These are phyloP conservation scores for Monilinia polystroma DNA, from an alignment of 2,329 filamentous ascomycete genomes.

Conservation along the genomic window DNA sequence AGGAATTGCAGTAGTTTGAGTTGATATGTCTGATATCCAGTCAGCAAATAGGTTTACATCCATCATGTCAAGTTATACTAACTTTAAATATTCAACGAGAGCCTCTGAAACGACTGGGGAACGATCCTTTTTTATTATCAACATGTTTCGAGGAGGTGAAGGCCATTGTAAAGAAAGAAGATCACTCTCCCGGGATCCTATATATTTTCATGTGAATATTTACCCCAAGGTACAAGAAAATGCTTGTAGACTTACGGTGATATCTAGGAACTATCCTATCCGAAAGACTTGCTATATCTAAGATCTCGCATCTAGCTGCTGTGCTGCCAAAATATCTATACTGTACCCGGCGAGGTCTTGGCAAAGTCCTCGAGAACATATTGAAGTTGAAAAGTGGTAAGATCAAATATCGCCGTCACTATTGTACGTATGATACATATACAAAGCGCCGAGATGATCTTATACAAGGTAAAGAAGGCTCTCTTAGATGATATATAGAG, in stretches of 20 bases:
- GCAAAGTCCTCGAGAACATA: constrained; percentile 30
- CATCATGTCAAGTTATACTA: background rate
- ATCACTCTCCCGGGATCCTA: constrained; percentile 57
- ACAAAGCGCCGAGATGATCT: constrained; percentile 6
- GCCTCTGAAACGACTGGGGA: constrained; percentile 44
- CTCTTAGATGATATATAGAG: background rate
- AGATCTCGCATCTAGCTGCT: constrained; percentile 47
- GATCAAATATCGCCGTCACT: background rate
- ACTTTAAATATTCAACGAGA: constrained; percentile 43
- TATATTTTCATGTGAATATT: constrained; percentile 42
- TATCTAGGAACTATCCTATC: constrained; percentile 62
- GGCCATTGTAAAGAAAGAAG: constrained; percentile 68
- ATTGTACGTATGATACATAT: constrained; percentile 1
- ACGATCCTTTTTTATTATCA: constrained; percentile 66
- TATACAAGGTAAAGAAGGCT: constrained; percentile 1
- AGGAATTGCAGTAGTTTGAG: constrained; percentile 74
- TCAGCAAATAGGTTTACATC: constrained; percentile 22
- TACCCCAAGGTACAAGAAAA: background rate
- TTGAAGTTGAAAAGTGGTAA: constrained; percentile 7
- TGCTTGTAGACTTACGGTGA: constrained; percentile 49
- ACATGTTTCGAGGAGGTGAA: constrained; percentile 63
- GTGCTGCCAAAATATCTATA: constrained; percentile 51
- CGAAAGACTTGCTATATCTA: constrained; percentile 51
- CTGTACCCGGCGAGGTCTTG: constrained; percentile 20
- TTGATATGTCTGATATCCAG: constrained; percentile 62